These are phyloP conservation scores for Arctium minus DNA, from an alignment of 129 eudicot genomes.

Conservation along the genomic window DNA sequence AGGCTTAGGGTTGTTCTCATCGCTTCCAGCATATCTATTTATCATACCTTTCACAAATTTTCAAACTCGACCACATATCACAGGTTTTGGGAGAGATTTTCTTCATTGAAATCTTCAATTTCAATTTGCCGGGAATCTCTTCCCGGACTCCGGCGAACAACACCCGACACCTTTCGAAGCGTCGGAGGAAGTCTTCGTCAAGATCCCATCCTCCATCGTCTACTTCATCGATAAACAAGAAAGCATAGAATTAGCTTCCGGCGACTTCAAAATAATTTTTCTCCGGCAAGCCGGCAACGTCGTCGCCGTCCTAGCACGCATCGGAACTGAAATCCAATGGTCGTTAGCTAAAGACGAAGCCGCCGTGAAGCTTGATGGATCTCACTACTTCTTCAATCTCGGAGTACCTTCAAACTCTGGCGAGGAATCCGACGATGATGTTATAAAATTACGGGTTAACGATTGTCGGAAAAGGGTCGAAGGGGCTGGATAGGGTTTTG, in stretches of 20 bases:
- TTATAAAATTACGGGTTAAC: slow-evolving; percentile 73
- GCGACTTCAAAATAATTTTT: slow-evolving; percentile 45
- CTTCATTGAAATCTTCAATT: too few relatives aligned
- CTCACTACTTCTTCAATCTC: slow-evolving; percentile 79
- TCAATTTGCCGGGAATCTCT: slow-evolving; percentile 41
- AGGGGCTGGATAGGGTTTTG: slow-evolving; percentile 55
- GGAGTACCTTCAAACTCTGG: slow-evolving; percentile 35
- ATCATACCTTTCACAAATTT: too few relatives aligned
- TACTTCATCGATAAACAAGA: slow-evolving; percentile 70
- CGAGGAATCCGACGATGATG: background rate
- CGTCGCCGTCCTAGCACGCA: slow-evolving; percentile 26
- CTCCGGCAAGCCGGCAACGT: slow-evolving; percentile 38
- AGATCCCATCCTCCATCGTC: slow-evolving; percentile 52
- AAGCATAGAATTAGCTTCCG: slow-evolving; percentile 65
- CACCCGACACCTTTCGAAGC: slow-evolving; percentile 34
- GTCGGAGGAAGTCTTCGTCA: slow-evolving; percentile 55
- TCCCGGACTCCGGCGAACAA: slow-evolving; percentile 39
- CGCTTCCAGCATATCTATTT: too few relatives aligned
- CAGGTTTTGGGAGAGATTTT: too few relatives aligned
- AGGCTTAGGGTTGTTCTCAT: too few relatives aligned
- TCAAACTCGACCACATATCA: too few relatives aligned
- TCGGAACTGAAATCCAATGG: slow-evolving; percentile 30
- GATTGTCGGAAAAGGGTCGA: slow-evolving; percentile 45
- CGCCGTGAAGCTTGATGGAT: slow-evolving; percentile 32
- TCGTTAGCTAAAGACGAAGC: slow-evolving; percentile 37